Conservation (phyloP, 78 protist genomes). For the Bigelowiella natans region DNA sequence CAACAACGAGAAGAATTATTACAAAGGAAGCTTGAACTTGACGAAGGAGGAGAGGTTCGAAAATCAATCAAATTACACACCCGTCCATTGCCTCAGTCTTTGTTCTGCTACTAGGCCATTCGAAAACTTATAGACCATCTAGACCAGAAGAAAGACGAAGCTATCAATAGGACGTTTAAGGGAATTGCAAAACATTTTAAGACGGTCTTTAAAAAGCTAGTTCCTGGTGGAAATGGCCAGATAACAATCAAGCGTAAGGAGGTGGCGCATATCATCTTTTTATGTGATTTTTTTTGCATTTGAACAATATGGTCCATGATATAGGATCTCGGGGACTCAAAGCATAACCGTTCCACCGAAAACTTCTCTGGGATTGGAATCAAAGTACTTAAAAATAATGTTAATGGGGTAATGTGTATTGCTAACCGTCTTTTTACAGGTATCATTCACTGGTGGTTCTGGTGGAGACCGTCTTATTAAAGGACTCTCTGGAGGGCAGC, state of each 20-base stretch:
- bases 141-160: constrained; percentile 83
- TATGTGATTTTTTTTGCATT: too few species aligned
- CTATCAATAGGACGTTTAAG: constrained; percentile 78
- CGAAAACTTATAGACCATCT: constrained; percentile 48
- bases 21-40: neutral
- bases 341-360: too few species aligned
- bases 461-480: constrained; percentile 6
- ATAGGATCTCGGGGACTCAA: too few species aligned
- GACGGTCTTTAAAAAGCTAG: constrained; percentile 68
- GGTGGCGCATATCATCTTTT: too few species aligned
- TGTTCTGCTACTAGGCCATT: constrained; percentile 38
- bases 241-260: neutral
- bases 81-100: neutral
- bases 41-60: constrained; percentile 22
- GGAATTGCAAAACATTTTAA: constrained; percentile 58
- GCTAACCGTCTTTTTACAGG: neutral
- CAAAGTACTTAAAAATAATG: too few species aligned
- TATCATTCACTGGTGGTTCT: neutral
- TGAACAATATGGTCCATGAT: too few species aligned
- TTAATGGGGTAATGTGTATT: too few species aligned
- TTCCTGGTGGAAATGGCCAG: constrained; percentile 64
- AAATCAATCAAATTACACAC: constrained; percentile 40
- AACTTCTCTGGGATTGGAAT: neutral
- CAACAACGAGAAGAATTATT: neutral
- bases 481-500: constrained; percentile 87